Base-by-base conservation (phyloP, 345 rosid genomes). In the Gossypium ekmanianum region DNA sequence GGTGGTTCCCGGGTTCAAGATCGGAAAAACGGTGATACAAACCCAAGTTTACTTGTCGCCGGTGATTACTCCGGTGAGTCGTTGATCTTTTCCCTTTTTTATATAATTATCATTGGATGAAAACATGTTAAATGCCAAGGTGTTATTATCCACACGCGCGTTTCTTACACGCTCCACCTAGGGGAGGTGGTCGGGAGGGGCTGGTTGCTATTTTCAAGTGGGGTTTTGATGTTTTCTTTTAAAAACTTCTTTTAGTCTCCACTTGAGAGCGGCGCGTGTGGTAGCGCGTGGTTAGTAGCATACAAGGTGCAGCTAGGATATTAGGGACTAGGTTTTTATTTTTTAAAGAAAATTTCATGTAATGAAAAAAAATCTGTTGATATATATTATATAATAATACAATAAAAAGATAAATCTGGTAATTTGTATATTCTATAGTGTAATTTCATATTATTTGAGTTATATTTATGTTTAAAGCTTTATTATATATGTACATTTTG, bases 1-100 rank as follows among this genome's bases (percentile, higher is more conserved):
- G 74, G 96, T 95, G 77, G 92, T 90, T 66, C 99, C 99, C 14
- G 99, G 99, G 41, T 91, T 95, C 85, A 93, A 87, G 87, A 88
- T 95, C 52, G 93, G 92, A 13, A 82, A 73, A 41, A 84, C 72
- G 52, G 87, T 95, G 51, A 74, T 95, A 9, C 98, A 89, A 84
- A 82, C 91, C 78, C 98, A 87, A 76, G 98, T 95, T 54, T 95
- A 90, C 68, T 70, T 88, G 77, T 78, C 87, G 5, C 93, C 94
- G 77, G 85, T 75, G 34, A 24, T 7, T 41, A 68, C 81, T 47
- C 82, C 74, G 74, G 84, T 76, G 81, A 83, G 83, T 57, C 48
- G 80, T 47, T 78, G 81, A 75, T 18, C 22, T 7, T 61, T 54
- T 45, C 5, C 3, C 24, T 0, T 6, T 52, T 14, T 7, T 22